These are phyloP conservation scores for Mucor circinelloides DNA, from an alignment of 371 early-diverging fungal genomes.

Conservation along the genomic window DNA sequence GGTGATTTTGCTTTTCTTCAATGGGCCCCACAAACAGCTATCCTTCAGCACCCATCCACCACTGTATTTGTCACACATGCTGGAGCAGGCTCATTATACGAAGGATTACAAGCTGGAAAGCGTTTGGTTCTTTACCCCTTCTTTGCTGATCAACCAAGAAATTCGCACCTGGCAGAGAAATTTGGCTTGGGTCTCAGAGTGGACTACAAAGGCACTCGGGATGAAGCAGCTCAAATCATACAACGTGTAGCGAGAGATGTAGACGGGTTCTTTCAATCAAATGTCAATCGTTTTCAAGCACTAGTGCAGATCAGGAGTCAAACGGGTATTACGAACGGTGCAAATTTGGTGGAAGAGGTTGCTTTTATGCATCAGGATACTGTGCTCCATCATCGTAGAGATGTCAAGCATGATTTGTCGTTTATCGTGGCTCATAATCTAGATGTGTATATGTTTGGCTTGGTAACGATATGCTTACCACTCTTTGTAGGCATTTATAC, in stretches of 20 bases:
- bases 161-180: neutral
- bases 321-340: constrained; percentile 9
- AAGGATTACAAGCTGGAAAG: constrained; percentile 33
- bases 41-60: constrained; percentile 36
- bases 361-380: constrained; percentile 16
- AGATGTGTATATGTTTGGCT: constrained; percentile 18
- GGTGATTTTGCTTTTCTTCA: constrained; percentile 6
- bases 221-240: neutral
- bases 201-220: neutral
- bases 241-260: constrained; percentile 3
- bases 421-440: constrained; percentile 30
- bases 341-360: constrained; percentile 30
- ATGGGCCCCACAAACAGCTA: constrained; percentile 47
- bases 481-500: too few species aligned
- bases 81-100: constrained; percentile 38
- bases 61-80: constrained; percentile 40
- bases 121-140: constrained; percentile 39
- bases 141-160: constrained; percentile 39
- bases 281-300: constrained; percentile 18
- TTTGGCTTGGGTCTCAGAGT: constrained; percentile 2
- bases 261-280: constrained; percentile 2
- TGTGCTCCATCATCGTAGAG: constrained; percentile 21
- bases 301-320: constrained; percentile 21
- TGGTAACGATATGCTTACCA: neutral
- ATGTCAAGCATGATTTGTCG: constrained; percentile 18